Base-by-base conservation (phyloP, 1,284 basidiomycete genomes). In the Cerrena zonata region DNA sequence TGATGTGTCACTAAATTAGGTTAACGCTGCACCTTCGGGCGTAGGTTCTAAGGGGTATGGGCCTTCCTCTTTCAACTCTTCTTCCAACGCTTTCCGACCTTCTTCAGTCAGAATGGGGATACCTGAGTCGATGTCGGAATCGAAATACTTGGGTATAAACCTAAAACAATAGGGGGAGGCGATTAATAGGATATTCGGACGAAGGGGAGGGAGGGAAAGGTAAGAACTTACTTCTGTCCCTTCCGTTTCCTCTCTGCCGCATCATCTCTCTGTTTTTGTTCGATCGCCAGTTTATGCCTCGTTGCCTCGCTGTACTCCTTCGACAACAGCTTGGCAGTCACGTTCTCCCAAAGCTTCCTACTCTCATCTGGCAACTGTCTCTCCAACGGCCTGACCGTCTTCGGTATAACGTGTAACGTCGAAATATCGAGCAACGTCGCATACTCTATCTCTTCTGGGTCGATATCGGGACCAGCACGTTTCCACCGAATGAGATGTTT, bases 251-350 rank as follows among this genome's bases (percentile, higher is more conserved):
- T 76, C 66, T 91, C 86, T 12, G 84, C 85, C 5, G 91, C 88
- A 40, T 83, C 79, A 57, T 95, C 92, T 50, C 94, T 75, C 74
- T 96, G 94, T 61, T 69, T 78, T 77, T 96, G 93, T 72, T 96
- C 94, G 50, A 97, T 94, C 3, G 67, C 68, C 50, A 92, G 81
- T 74, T 96, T 97, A 68, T 87, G 79, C 71, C 76, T 86, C 46
- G 90, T 95, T 48, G 94, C 94, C 49, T 94, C 91, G 39, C 78
- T 76, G 70, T 81, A 98, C 67, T 96, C 90, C 76, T 96, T 97
- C 61, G 73, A 76, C 45, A 91, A 48, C 51, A 98, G 73, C 61
- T 81, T 71, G 50, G 72, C 75, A 36, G 93, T 94, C 18, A 99
- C 93, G 36, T 75, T 79, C 48, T 89, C 82, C 95, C 95, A 98